Percentiles rank a stretch among this genome's conserved stretches.
Evolutionary conservation across 1,139 yeast species (phyloP).

Genomic region (Yamadazyma atmosphaerica): DNA sequence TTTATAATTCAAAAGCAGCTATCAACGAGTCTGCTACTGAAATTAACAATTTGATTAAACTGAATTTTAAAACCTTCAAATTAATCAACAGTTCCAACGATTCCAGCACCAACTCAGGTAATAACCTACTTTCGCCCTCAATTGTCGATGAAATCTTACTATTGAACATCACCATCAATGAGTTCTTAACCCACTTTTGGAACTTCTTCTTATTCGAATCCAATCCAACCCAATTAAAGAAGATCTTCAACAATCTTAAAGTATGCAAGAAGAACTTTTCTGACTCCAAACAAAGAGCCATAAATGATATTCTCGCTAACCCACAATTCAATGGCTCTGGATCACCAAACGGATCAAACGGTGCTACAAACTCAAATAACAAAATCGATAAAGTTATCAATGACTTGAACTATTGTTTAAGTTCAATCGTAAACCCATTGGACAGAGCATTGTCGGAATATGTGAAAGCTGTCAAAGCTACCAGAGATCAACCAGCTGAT

Average conservation of each 20-base stretch:
- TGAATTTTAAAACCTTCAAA: constrained; percentile 45
- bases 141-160: constrained; percentile 37
- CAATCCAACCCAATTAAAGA: constrained; percentile 41
- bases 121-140: constrained; percentile 26
- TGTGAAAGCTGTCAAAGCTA: constrained; percentile 26
- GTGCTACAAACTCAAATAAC: neutral
- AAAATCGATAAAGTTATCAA: constrained; percentile 28
- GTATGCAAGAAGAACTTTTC: constrained; percentile 28
- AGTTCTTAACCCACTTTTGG: constrained; percentile 50
- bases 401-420: constrained; percentile 33
- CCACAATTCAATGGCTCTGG: constrained; percentile 19
- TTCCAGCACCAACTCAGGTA: constrained; percentile 3
- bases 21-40: constrained; percentile 52
- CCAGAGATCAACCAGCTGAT: constrained; percentile 7
- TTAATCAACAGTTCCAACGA: constrained; percentile 13
- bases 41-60: constrained; percentile 51
- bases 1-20: constrained; percentile 30
- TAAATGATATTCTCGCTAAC: constrained; percentile 2
- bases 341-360: constrained; percentile 15
- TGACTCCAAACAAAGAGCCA: constrained; percentile 21
- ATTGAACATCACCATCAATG: constrained; percentile 41
- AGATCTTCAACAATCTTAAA: constrained; percentile 36
- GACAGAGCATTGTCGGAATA: constrained; percentile 35
- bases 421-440: constrained; percentile 27
- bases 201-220: constrained; percentile 35